These are phyloP conservation scores for Cryptococcus sp. DNA, from an alignment of 1,284 basidiomycete species.

Conservation along the genomic window DNA sequence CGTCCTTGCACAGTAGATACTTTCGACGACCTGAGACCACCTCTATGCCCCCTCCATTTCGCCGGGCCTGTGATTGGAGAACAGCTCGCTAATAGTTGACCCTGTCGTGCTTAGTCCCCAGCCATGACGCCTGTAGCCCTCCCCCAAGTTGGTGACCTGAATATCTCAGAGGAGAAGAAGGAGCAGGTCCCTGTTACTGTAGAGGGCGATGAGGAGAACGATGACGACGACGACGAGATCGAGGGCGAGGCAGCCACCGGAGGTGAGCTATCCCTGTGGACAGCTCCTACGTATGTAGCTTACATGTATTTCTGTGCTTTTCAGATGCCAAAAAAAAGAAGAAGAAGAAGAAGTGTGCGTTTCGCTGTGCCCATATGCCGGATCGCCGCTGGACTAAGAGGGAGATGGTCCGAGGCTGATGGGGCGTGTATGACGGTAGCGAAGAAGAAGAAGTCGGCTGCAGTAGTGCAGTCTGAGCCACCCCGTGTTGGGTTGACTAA, in stretches of 20 bases:
- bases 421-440: slow-evolving; percentile 30
- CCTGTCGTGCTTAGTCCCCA: not conserved
- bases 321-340: slow-evolving; percentile 67
- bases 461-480: slow-evolving; percentile 74
- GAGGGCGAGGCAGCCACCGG: slow-evolving; percentile 27
- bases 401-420: not conserved
- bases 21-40: slow-evolving; percentile 26
- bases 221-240: slow-evolving; percentile 44
- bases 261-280: slow-evolving; percentile 10
- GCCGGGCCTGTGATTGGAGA: not conserved
- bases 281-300: not conserved
- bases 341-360: slow-evolving; percentile 79
- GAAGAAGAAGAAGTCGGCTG: slow-evolving; percentile 66
- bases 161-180: slow-evolving; percentile 24
- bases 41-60: not conserved
- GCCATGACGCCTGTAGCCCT: slow-evolving; percentile 35
- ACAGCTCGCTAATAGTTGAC: not conserved
- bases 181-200: slow-evolving; percentile 18
- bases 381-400: not conserved
- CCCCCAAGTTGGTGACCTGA: slow-evolving; percentile 31
- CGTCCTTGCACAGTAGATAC: slow-evolving; percentile 32
- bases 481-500: slow-evolving; percentile 88
- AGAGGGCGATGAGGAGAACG: slow-evolving; percentile 36
- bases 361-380: not conserved
- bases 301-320: not conserved